These are phyloP conservation scores for Lagerstroemia fauriei DNA, from an alignment of 441 rosid genomes.

Conservation along the genomic window DNA sequence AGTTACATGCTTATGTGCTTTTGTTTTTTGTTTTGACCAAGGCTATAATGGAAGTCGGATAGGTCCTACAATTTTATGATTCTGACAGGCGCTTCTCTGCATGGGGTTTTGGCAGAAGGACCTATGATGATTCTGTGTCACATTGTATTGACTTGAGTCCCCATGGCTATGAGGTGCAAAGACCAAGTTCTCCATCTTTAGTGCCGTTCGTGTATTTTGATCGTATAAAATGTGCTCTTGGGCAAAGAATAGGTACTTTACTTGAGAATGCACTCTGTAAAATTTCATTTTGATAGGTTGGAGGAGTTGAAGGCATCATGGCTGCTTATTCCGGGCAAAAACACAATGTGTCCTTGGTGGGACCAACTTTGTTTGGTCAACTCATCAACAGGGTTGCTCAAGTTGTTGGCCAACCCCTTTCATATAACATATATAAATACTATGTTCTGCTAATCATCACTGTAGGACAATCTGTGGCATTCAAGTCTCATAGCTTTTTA, in stretches of 20 bases:
- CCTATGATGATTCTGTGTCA: constrained; percentile 50
- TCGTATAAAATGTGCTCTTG: neutral
- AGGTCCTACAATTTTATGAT: constrained; percentile 81
- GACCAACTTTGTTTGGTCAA: constrained; percentile 80
- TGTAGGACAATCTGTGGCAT: constrained; percentile 37
- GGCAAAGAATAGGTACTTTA: neutral
- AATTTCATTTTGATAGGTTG: constrained; percentile 50
- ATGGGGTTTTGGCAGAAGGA: constrained; percentile 86
- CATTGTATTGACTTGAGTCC: constrained; percentile 80
- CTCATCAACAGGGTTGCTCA: constrained; percentile 72
- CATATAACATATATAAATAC: constrained; percentile 48
- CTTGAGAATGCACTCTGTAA: neutral
- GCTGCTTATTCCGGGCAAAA: constrained; percentile 63
- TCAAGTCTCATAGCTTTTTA: neutral
- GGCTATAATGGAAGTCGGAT: constrained; percentile 83
- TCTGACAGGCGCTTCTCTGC: constrained; percentile 71
- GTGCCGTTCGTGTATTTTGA: neutral
- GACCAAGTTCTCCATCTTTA: neutral
- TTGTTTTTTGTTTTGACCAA: constrained; percentile 30
- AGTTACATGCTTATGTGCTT: neutral
- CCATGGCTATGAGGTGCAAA: constrained; percentile 54
- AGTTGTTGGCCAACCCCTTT: constrained; percentile 56
- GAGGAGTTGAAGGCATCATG: constrained; percentile 79
- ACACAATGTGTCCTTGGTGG: constrained; percentile 58
- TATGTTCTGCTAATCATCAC: constrained; percentile 74